Base-by-base conservation (phyloP, 176 grass and related monocot species). In the Lolium rigidum region DNA sequence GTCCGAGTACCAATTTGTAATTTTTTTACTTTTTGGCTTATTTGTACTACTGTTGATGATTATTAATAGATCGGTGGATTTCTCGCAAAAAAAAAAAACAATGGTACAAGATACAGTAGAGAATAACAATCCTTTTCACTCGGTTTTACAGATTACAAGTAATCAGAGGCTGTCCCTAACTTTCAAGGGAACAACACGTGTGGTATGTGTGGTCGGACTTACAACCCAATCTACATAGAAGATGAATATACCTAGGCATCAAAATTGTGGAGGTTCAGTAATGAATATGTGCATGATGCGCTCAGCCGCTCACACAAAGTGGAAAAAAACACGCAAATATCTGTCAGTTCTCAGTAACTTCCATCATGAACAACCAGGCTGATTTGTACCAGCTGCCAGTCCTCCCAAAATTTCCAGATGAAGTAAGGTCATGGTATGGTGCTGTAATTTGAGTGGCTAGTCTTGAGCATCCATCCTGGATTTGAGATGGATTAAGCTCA, bases 181-280 rank as follows among this genome's bases (percentile, higher is more conserved):
- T 76, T 83, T 85, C 13, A 76, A 91, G 85, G 85, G 89, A 87
- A 61, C 85, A 76, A 26, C 81, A 81, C 52, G 55, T 77, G 51
- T 51, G 25, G 17, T 64, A 90, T 84, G 26, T 88, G 58, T 80
- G 58, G 80, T 84, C n/a, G 68, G 21, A 46, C 60, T 66, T 87
- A 87, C 89, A 87, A 31, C 67, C 28, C 24, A 60, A 70, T 67
- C 85, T 80, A 83, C 28, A 43, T 43, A 60, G 48, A 44, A 39
- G 66, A 84, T 43, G 61, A 55, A 62, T 76, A 80, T 74, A 51
- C 68, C 85, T 87, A 67, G 26, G 49, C 61, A 84, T 44, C 3
- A 80, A 88, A 90, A 91, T 24, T 54, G 31, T 77, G 43, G 70
- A 84, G 57, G 68, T 80, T 87, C 72, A 69, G 41, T 68, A 74